Evolutionary conservation across 768 basidiomycete genomes (phyloP).

Genomic region (Plicaturopsis crispa): DNA sequence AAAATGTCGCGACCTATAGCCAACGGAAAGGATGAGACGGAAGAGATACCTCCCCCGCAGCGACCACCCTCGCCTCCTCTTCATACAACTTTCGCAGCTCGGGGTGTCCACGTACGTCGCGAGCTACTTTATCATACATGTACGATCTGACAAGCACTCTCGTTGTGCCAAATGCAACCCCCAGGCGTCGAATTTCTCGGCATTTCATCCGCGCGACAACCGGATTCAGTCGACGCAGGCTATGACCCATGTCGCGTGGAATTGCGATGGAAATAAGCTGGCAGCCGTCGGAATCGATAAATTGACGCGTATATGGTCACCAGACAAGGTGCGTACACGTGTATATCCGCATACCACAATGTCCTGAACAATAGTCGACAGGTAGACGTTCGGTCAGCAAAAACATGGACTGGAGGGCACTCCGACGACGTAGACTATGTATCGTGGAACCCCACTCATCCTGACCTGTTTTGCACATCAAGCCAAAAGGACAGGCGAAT

Average conservation of each 20-base stretch:
- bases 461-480: constrained; percentile 75
- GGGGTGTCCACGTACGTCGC: constrained; percentile 65
- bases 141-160: constrained; percentile 2
- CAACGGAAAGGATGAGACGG: constrained; percentile 42
- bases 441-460: constrained; percentile 82
- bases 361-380: too few relatives aligned
- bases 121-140: constrained; percentile 7
- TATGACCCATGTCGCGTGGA: constrained; percentile 80
- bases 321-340: constrained; percentile 60
- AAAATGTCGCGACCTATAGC: too few relatives aligned
- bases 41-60: constrained; percentile 48
- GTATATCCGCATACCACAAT: constrained; percentile 1
- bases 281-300: constrained; percentile 82
- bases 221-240: constrained; percentile 53
- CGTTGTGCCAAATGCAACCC: too few relatives aligned
- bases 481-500: constrained; percentile 69
- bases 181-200: constrained; percentile 73
- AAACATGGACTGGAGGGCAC: constrained; percentile 63
- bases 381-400: too few relatives aligned
- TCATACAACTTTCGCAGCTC: constrained; percentile 60
- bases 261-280: constrained; percentile 73
- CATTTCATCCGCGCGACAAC: constrained; percentile 72
- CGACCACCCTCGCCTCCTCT: constrained; percentile 66
- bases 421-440: constrained; percentile 76
- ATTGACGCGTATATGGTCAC: constrained; percentile 65